A percentile compares a stretch with the other conserved stretches of the same genome.
Evolutionary conservation across 352 stramenopile genomes (phyloP).

Genomic region (Albugo laibachii): DNA sequence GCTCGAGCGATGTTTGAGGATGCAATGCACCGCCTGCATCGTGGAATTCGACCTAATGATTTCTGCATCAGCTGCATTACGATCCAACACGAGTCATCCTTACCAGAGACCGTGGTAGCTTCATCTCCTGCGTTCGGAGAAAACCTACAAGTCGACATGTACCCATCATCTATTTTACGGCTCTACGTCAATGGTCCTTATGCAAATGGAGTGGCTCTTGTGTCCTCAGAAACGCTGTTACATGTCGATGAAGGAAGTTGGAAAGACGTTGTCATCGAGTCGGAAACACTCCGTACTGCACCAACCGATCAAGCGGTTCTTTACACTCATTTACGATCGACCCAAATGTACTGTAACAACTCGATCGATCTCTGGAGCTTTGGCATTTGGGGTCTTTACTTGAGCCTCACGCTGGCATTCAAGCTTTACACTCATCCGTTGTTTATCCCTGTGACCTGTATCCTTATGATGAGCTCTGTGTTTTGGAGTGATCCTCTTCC

Average conservation of each 20-base stretch:
- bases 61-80: conserved; percentile 54
- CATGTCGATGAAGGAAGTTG: background rate
- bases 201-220: conserved; percentile 30
- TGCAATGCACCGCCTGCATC: conserved; percentile 43
- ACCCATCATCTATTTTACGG: conserved; percentile 42
- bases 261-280: no score
- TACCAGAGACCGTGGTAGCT: conserved; percentile 30
- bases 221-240: conserved; percentile 25
- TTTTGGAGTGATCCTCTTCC: background rate
- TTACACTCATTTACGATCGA: conserved; percentile 14
- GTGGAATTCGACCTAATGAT: conserved; percentile 36
- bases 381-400: no score
- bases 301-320: conserved; percentile 3
- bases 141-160: conserved; percentile 38
- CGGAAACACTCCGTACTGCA: no score
- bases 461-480: no score
- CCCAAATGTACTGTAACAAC: no score
- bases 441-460: no score
- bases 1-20: conserved; percentile 52
- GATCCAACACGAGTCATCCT: conserved; percentile 43
- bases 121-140: conserved; percentile 26
- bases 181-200: conserved; percentile 46
- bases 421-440: no score
- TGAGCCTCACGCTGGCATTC: no score
- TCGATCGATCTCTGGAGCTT: no score